Base-by-base conservation (phyloP, 192 early-diverging fungal genomes). In the Linnemannia zychae region DNA sequence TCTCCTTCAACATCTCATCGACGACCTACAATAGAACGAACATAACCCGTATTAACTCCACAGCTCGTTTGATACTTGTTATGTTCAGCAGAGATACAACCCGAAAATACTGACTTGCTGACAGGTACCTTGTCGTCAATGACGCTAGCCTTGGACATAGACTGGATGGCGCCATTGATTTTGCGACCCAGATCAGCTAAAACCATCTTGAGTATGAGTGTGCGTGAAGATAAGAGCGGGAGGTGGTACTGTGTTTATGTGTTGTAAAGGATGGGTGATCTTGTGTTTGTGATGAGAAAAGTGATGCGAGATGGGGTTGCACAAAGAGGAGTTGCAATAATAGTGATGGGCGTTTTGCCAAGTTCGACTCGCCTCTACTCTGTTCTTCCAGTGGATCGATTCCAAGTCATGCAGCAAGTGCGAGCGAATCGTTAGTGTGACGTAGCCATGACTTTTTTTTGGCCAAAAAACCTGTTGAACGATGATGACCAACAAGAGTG, bases 161-260 rank as follows among this genome's bases (percentile, higher is more conserved):
- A 89, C 80, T 92, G 90, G 67, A 99, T 90, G 17, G 98, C 96
- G 68, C 90, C 77, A 83, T 97, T 97, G 88, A 99, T 96, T 74
- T 94, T 95, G 40, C 93, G 90, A 37, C 97, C 98, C 46, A 99
- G 92, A 90, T 99, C 98, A 44, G 95, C 95, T 84, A 97, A 92
- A 80, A 97, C 95, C 95, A 96, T 97, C 40, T 52, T 89, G 40
- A 53, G 20, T 74, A 47, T 74, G 40, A 49, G 70, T 73, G 33
- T 50, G 63, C 46, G 49, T 48, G 28, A 60, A 22, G 49, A 15
- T n/a, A 40, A 33, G 31, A 20, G 46, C 7, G 50, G 40, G 53
- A 16, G 40, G n/a, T 2, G 48, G 44, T 60, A 24, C 12, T 9
- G 65, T 3, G 34, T 49, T 31, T 22, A 24, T 18, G 1, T 22